These are phyloP conservation scores for Colletotrichum shisoi DNA, from an alignment of 2,329 filamentous ascomycete species.

Conservation along the genomic window DNA sequence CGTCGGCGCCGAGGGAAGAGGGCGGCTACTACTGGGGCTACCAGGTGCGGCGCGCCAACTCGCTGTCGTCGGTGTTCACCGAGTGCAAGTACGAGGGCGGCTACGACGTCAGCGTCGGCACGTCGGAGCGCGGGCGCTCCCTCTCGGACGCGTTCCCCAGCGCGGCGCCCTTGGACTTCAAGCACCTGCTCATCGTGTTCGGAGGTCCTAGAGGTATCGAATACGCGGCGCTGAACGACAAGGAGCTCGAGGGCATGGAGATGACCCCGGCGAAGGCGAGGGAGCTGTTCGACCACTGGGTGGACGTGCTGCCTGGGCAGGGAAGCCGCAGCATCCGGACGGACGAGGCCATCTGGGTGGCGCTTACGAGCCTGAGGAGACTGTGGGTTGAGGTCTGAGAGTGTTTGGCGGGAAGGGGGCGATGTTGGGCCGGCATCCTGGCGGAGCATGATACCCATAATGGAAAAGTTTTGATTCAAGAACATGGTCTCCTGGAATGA, in stretches of 20 bases:
- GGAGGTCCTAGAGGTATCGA: conserved; percentile 83
- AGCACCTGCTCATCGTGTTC: conserved; percentile 80
- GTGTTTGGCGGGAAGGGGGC: neutral
- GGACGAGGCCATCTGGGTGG: conserved; percentile 83
- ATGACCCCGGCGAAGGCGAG: conserved; percentile 67
- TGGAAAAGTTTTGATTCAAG: conserved; percentile 24
- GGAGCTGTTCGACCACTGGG: conserved; percentile 83
- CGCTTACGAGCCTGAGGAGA: conserved; percentile 71
- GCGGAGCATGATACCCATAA: conserved; percentile 36
- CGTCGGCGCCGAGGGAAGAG: conserved; percentile 73
- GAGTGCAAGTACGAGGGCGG: conserved; percentile 77
- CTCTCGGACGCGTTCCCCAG: conserved; percentile 57
- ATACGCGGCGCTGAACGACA: conserved; percentile 71
- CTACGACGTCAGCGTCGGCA: conserved; percentile 84
- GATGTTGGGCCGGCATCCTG: conserved; percentile 16
- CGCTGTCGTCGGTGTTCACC: conserved; percentile 77
- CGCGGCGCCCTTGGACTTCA: conserved; percentile 60
- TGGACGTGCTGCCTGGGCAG: conserved; percentile 81
- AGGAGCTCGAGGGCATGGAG: conserved; percentile 64
- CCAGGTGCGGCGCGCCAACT: conserved; percentile 69
- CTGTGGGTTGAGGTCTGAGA: conserved; percentile 57
- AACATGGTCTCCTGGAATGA: neutral
- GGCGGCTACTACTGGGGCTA: conserved; percentile 90
- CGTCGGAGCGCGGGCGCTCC: conserved; percentile 75
- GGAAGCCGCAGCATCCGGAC: conserved; percentile 84